A percentile compares a stretch with the other conserved stretches of the same genome.
These are phyloP conservation scores for Cyphellophora attinorum DNA, from an alignment of 2,329 filamentous ascomycete genomes.

Conservation along the genomic window DNA sequence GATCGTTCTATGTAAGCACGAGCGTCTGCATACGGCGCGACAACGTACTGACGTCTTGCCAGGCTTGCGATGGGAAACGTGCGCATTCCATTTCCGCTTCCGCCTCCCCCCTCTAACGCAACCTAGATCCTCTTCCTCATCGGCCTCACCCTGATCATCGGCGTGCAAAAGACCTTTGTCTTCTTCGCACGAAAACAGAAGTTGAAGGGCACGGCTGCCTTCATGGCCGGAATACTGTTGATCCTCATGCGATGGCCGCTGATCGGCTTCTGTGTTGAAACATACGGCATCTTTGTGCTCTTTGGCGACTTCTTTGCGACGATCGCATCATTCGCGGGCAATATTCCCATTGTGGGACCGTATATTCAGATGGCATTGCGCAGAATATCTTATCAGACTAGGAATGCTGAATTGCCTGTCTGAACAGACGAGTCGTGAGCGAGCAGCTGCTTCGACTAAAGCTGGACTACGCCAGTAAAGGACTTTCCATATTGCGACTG, in stretches of 20 bases:
- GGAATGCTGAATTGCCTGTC: conserved; percentile 70
- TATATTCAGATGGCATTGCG: conserved; percentile 71
- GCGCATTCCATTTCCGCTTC: too few relatives aligned
- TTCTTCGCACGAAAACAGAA: conserved; percentile 96
- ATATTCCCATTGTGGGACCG: conserved; percentile 74
- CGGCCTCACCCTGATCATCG: conserved; percentile 92
- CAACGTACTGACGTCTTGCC: too few relatives aligned
- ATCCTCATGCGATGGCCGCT: conserved; percentile 88
- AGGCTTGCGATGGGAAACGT: conserved; percentile 98
- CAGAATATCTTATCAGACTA: conserved; percentile 56
- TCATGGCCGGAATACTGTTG: conserved; percentile 70
- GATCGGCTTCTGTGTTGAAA: conserved; percentile 78
- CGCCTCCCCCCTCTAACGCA: conserved; percentile 14
- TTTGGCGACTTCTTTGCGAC: conserved; percentile 97
- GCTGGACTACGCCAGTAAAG: too few relatives aligned
- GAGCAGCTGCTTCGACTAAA: too few relatives aligned
- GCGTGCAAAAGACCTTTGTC: conserved; percentile 75
- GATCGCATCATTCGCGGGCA: conserved; percentile 77
- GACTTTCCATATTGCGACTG: too few relatives aligned
- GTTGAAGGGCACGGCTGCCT: conserved; percentile 80
- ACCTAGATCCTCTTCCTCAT: conserved; percentile 89
- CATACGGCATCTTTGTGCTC: conserved; percentile 85
- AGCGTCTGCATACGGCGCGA: neutral
- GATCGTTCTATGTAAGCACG: conserved; percentile 77
- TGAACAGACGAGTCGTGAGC: conserved; percentile 30